Evolutionary conservation across 208 protist species (phyloP).

Genomic region (Leishmania tropica): DNA sequence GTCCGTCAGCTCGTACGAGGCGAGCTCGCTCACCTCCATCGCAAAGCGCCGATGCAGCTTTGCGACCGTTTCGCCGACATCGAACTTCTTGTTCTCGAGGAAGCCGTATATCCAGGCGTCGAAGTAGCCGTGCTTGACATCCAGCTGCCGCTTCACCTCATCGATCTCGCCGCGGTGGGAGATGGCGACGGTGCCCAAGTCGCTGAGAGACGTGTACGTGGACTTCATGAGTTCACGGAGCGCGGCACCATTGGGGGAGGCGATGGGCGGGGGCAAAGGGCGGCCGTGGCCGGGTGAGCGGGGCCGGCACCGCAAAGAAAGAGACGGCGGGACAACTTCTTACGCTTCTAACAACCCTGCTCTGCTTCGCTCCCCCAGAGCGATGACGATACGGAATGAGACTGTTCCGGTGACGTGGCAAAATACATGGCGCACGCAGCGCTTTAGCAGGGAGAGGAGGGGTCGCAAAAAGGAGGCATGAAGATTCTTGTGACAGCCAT

Average conservation of each 20-base stretch:
- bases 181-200: slow-evolving; percentile 55
- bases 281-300: neutral
- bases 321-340: neutral
- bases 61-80: slow-evolving; percentile 65
- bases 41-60: slow-evolving; percentile 68
- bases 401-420: neutral
- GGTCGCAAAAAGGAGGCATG: neutral
- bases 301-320: neutral
- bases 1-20: slow-evolving; percentile 54
- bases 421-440: neutral
- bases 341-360: neutral
- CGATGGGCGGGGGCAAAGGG: neutral
- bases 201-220: slow-evolving; percentile 44
- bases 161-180: slow-evolving; percentile 61
- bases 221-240: slow-evolving; percentile 12
- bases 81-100: slow-evolving; percentile 83
- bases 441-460: neutral
- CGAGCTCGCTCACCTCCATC: slow-evolving; percentile 67
- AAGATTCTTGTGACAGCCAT: neutral
- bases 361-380: neutral
- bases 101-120: slow-evolving; percentile 82
- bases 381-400: neutral
- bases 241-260: neutral
- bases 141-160: slow-evolving; percentile 54
- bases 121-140: slow-evolving; percentile 54